Evolutionary conservation across 768 basidiomycete genomes (phyloP).

Genomic region (Galerina marginata): DNA sequence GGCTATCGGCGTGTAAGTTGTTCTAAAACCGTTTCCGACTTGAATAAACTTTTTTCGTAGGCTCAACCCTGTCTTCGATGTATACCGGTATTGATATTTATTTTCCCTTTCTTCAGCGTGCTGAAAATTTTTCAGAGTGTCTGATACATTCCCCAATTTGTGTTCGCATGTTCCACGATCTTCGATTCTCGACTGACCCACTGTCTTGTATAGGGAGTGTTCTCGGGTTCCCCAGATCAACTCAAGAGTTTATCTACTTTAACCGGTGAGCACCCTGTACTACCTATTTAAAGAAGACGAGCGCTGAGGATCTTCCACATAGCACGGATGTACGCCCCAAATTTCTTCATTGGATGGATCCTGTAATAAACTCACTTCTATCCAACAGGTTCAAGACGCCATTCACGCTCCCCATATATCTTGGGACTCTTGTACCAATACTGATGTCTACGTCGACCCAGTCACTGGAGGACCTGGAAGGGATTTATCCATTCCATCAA

Average conservation of each 20-base stretch:
- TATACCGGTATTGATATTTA: slow-evolving; percentile 46
- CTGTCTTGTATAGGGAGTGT: slow-evolving; percentile 49
- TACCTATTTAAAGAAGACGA: background rate
- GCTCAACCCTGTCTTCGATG: slow-evolving; percentile 61
- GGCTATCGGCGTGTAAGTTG: slow-evolving; percentile 50
- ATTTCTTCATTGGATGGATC: slow-evolving; percentile 22
- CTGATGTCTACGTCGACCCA: slow-evolving; percentile 57
- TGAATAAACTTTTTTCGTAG: slow-evolving; percentile 27
- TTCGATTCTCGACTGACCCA: background rate
- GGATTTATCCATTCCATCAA: slow-evolving; percentile 65
- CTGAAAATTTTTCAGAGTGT: slow-evolving; percentile 38
- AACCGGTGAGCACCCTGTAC: slow-evolving; percentile 41
- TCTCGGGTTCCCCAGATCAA: slow-evolving; percentile 70
- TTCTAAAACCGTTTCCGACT: background rate
- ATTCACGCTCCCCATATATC: slow-evolving; percentile 70
- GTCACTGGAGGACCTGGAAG: slow-evolving; percentile 37
- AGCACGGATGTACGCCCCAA: slow-evolving; percentile 16
- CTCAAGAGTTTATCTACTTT: slow-evolving; percentile 61
- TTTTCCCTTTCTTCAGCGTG: background rate
- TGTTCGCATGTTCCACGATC: slow-evolving; percentile 31
- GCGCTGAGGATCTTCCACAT: background rate
- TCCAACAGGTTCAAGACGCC: slow-evolving; percentile 45
- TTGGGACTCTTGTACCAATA: slow-evolving; percentile 61
- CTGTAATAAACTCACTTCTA: slow-evolving; percentile 36
- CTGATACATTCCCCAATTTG: slow-evolving; percentile 56